phyloP scores from a whole-genome alignment of 768 basidiomycete species.

The Auricularia sp. region DNA sequence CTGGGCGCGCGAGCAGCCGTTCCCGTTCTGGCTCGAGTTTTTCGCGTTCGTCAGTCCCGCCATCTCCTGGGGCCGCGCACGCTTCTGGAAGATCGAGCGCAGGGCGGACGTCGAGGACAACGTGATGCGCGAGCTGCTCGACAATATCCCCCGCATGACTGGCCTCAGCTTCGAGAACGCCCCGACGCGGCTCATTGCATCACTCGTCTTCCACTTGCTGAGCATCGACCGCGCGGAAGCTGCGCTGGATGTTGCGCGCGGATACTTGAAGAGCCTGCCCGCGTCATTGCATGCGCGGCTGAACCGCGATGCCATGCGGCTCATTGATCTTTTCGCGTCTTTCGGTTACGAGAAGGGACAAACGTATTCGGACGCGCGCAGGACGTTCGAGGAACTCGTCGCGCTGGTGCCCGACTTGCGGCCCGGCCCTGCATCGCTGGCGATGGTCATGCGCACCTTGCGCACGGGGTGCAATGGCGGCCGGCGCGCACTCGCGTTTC shows the following conservation, averaged over 20 bases:
- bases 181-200: not conserved
- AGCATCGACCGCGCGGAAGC: conserved; percentile 26
- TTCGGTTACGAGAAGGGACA: conserved; percentile 27
- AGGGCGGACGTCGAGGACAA: conserved; percentile 11
- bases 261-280: conserved; percentile 45
- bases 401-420: conserved; percentile 36
- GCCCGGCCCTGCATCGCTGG: conserved; percentile 52
- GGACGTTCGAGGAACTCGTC: conserved; percentile 36
- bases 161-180: not conserved
- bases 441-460: conserved; percentile 47
- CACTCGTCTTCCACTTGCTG: conserved; percentile 34
- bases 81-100: not conserved
- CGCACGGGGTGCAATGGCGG: conserved; percentile 41
- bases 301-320: conserved; percentile 33
- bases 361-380: conserved; percentile 35
- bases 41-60: conserved; percentile 26
- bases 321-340: conserved; percentile 46
- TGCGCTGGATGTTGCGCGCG: conserved; percentile 37
- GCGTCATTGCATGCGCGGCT: conserved; percentile 25
- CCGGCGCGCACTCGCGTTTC: conserved; percentile 41
- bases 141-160: not conserved
- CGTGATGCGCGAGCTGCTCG: not conserved
- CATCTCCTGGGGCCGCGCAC: not conserved
- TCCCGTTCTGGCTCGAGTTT: conserved; percentile 52
- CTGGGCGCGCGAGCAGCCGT: conserved; percentile 23